Percentiles rank a stretch among this genome's conserved stretches.
Conservation (phyloP, 169 alveolate genomes). For the Eimeria mitis region DNA sequence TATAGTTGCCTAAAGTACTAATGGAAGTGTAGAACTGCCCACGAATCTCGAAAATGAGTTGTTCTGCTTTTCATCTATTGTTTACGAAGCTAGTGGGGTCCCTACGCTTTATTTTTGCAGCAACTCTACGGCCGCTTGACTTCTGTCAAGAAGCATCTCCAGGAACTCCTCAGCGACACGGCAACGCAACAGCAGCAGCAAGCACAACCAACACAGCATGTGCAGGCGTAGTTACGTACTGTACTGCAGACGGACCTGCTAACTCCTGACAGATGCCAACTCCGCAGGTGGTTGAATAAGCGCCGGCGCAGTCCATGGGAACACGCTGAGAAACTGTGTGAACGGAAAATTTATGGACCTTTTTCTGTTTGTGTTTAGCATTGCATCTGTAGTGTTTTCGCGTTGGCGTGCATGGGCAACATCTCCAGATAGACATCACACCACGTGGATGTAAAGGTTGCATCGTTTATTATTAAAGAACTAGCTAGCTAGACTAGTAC, state of each 20-base stretch:
- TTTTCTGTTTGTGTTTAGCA: not conserved
- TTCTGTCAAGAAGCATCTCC: conserved; percentile 45
- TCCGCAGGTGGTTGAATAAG: not conserved
- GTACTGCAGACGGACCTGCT: not conserved
- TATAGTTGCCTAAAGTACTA: not conserved
- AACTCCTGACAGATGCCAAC: not conserved
- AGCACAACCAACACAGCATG: conserved; percentile 14
- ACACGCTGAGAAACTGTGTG: not conserved
- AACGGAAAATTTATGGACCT: not conserved
- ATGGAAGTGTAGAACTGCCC: not conserved
- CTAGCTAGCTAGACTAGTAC: not conserved
- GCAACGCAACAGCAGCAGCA: conserved; percentile 48
- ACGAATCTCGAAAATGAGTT: not conserved
- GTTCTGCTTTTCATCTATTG: not conserved
- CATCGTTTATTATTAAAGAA: not conserved
- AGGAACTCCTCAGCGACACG: conserved; percentile 26
- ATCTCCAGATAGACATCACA: not conserved
- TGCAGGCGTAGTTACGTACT: not conserved
- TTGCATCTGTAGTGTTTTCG: not conserved
- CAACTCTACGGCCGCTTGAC: conserved; percentile 70
- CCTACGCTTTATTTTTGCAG: conserved; percentile 15
- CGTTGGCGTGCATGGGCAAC: not conserved
- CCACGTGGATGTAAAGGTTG: not conserved
- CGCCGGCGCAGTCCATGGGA: not conserved
- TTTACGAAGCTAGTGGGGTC: not conserved